Percentiles rank a stretch among this genome's conserved stretches.
phyloP scores from a whole-genome alignment of 768 basidiomycete genomes.

The Trichaptum fuscoviolaceum region DNA sequence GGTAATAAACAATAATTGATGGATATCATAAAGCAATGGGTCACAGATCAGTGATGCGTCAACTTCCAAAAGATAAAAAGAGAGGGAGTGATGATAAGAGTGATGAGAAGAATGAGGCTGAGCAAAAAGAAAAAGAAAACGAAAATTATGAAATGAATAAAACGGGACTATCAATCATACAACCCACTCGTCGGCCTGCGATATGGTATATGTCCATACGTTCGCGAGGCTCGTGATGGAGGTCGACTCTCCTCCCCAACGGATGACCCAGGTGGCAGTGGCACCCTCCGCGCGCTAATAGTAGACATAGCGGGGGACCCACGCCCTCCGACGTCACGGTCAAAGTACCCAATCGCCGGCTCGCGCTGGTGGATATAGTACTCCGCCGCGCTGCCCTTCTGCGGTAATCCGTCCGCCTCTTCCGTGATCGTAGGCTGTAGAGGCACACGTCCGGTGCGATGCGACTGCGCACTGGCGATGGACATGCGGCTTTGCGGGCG shows the following conservation, averaged over 20 bases:
- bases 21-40: too few species aligned
- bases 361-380: not conserved
- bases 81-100: too few species aligned
- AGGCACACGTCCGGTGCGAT: not conserved
- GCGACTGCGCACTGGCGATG: not conserved
- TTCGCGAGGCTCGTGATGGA: not conserved
- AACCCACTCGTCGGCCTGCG: constrained; percentile 1
- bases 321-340: not conserved
- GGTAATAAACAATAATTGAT: not conserved
- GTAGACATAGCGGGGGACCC: not conserved
- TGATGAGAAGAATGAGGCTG: too few species aligned
- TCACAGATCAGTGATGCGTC: too few species aligned
- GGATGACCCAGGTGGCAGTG: not conserved
- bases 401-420: not conserved
- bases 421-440: not conserved
- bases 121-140: not conserved
- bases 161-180: not conserved
- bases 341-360: not conserved
- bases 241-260: not conserved
- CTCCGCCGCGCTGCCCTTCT: not conserved
- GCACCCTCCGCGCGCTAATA: not conserved
- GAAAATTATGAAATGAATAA: not conserved
- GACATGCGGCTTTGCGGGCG: not conserved
- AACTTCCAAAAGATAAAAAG: too few species aligned
- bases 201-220: not conserved